Evolutionary conservation across 2,329 filamentous ascomycete species (phyloP).

Genomic region (Venturia asperata): DNA sequence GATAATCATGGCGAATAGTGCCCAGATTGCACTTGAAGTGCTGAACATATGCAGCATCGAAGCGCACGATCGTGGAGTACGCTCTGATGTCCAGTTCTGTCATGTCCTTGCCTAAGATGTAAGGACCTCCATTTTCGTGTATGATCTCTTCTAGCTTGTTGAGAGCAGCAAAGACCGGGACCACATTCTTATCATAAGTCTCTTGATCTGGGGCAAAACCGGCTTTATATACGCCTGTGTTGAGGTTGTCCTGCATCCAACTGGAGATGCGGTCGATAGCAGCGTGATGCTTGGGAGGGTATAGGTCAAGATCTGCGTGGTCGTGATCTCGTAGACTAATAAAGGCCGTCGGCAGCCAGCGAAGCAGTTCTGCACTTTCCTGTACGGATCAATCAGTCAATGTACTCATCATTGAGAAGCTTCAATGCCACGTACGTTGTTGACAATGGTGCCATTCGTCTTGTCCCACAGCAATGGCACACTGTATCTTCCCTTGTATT

Average conservation of each 20-base stretch:
- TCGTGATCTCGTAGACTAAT: slow-evolving; percentile 48
- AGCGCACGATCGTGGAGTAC: slow-evolving; percentile 55
- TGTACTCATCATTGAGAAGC: neutral
- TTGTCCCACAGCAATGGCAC: slow-evolving; percentile 83
- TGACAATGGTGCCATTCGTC: slow-evolving; percentile 68
- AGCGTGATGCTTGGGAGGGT: slow-evolving; percentile 38
- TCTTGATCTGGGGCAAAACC: slow-evolving; percentile 47
- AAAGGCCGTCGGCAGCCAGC: slow-evolving; percentile 81
- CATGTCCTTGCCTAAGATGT: slow-evolving; percentile 39
- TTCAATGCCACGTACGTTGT: slow-evolving; percentile 45
- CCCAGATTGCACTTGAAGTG: slow-evolving; percentile 74
- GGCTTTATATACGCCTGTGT: slow-evolving; percentile 46
- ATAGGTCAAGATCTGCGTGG: slow-evolving; percentile 39
- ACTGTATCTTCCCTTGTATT: slow-evolving; percentile 74
- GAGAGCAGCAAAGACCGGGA: slow-evolving; percentile 42
- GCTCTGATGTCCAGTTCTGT: slow-evolving; percentile 47
- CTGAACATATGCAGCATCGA: slow-evolving; percentile 49
- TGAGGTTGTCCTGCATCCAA: slow-evolving; percentile 47
- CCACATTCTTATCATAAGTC: slow-evolving; percentile 42
- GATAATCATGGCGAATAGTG: slow-evolving; percentile 79
- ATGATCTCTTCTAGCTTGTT: slow-evolving; percentile 40
- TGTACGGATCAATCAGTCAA: neutral
- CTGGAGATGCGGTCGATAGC: slow-evolving; percentile 44
- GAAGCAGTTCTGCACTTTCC: slow-evolving; percentile 84
- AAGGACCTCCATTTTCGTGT: slow-evolving; percentile 36